These are phyloP conservation scores for Hypoxylon sp. DNA, from an alignment of 2,329 filamentous ascomycete species.

Conservation along the genomic window DNA sequence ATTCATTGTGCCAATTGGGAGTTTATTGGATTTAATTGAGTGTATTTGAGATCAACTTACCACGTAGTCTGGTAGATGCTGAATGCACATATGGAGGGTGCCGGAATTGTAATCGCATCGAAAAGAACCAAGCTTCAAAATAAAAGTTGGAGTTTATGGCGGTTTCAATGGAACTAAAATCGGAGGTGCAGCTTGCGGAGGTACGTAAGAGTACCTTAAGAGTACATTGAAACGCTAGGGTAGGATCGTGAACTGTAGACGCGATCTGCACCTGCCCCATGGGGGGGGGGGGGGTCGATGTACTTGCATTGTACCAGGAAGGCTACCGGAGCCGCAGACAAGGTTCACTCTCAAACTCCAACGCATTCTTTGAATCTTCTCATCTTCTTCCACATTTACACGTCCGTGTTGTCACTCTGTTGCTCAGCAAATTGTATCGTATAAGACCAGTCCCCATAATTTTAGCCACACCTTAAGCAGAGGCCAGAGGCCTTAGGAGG, in stretches of 20 bases:
- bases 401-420: neutral
- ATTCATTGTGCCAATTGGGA: neutral
- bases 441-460: conserved; percentile 12
- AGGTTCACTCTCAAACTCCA: neutral
- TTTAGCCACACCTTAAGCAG: neutral
- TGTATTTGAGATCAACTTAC: neutral
- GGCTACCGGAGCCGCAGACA: conserved; percentile 2
- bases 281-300: too few relatives aligned
- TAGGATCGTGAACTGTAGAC: neutral
- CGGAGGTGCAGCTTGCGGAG: neutral
- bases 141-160: too few relatives aligned
- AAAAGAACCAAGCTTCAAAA: too few relatives aligned
- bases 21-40: neutral
- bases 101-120: neutral
- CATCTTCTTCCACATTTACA: neutral
- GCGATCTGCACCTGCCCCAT: neutral
- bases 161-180: neutral
- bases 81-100: neutral
- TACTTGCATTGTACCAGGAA: neutral
- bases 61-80: neutral
- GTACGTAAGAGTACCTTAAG: neutral
- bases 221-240: conserved; percentile 1
- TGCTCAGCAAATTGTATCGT: neutral
- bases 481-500: too few relatives aligned
- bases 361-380: neutral